Conservation (phyloP, 2,329 filamentous ascomycete species). For the Xylaria sp. region DNA sequence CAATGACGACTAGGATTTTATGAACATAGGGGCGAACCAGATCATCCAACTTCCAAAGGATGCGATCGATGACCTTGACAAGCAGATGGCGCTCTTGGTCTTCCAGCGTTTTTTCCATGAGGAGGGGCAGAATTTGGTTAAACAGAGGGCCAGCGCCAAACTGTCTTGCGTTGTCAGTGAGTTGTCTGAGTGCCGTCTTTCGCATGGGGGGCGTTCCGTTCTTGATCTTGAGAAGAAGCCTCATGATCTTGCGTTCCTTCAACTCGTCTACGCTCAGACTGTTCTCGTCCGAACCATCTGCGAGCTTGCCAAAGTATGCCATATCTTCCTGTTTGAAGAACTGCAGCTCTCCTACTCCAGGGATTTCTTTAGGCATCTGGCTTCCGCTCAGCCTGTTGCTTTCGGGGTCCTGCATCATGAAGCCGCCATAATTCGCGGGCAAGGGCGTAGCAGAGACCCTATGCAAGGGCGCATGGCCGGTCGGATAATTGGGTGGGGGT, state of each 20-base stretch:
- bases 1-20: constrained; percentile 98
- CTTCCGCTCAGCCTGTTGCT: constrained; percentile 84
- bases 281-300: constrained; percentile 93
- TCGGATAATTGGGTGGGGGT: constrained; percentile 90
- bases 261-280: constrained; percentile 91
- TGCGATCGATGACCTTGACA: constrained; percentile 98
- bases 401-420: constrained; percentile 97
- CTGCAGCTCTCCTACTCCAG: constrained; percentile 92
- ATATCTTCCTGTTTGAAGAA: constrained; percentile 99
- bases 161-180: constrained; percentile 96
- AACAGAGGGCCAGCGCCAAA: constrained; percentile 95
- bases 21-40: constrained; percentile 95
- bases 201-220: constrained; percentile 98
- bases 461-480: constrained; percentile 79
- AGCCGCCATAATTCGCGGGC: constrained; percentile 75
- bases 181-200: constrained; percentile 95
- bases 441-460: constrained; percentile 78
- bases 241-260: constrained; percentile 99
- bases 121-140: constrained; percentile 93
- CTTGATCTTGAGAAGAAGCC: constrained; percentile 95
- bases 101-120: constrained; percentile 98
- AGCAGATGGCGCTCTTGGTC: constrained; percentile 98
- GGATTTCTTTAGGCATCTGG: constrained; percentile 93
- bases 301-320: constrained; percentile 97
- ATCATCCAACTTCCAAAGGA: constrained; percentile 98